Evolutionary conservation across 768 basidiomycete genomes (phyloP).

Genomic region (Mycena vulgaris): DNA sequence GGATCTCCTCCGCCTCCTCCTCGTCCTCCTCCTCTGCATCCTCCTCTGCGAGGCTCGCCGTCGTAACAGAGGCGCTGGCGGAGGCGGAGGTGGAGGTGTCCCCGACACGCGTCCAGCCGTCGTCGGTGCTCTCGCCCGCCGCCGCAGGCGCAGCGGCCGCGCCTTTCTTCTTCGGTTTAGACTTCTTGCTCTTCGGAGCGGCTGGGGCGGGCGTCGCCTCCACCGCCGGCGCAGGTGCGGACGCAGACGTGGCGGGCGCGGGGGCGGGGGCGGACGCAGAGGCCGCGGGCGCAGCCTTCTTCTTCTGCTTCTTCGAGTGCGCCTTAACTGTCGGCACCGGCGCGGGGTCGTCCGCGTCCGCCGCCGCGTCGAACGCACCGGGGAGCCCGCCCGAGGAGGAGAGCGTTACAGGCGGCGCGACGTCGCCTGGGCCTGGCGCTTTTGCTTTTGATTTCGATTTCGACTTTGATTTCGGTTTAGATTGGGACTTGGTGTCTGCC

Average conservation of each 20-base stretch:
- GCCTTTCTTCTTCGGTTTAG: constrained; percentile 50
- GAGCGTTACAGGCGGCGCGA: neutral
- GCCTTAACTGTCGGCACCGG: neutral
- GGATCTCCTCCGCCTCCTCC: constrained; percentile 37
- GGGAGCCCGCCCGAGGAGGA: constrained; percentile 25
- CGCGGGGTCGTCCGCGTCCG: constrained; percentile 7
- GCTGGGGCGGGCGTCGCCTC: neutral
- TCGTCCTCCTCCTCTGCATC: constrained; percentile 37
- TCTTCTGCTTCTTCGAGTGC: constrained; percentile 45
- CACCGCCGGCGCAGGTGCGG: constrained; percentile 10
- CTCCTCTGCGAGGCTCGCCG: constrained; percentile 21
- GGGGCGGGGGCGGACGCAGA: neutral
- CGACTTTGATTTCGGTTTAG: constrained; percentile 21
- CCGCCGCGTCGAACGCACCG: neutral
- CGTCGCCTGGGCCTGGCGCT: neutral
- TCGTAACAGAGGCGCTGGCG: neutral
- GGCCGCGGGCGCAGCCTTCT: constrained; percentile 37
- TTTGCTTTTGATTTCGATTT: constrained; percentile 19
- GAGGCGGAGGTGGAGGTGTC: constrained; percentile 1
- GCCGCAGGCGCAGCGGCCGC: constrained; percentile 30
- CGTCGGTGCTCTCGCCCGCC: constrained; percentile 31
- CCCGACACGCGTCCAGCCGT: constrained; percentile 39
- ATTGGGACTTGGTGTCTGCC: neutral
- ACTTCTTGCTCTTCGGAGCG: constrained; percentile 25
- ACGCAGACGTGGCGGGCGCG: constrained; percentile 1